Evolutionary conservation across 1,139 yeast species (phyloP).

Genomic region (Protomyces inundatus): DNA sequence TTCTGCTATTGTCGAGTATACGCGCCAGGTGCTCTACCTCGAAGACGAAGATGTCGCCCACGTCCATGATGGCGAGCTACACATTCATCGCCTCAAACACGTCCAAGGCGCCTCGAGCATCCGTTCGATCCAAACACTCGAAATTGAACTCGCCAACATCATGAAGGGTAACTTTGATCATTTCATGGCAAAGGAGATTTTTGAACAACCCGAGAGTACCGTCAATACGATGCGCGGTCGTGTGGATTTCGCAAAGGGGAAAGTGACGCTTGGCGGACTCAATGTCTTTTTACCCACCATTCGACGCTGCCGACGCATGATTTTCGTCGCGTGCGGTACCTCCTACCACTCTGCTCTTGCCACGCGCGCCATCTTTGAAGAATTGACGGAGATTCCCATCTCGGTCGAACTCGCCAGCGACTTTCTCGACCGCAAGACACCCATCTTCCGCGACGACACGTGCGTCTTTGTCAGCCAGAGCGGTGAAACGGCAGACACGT

Average conservation of each 20-base stretch:
- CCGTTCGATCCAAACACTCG: conserved; percentile 92
- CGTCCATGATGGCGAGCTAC: conserved; percentile 95
- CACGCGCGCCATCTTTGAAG: conserved; percentile 93
- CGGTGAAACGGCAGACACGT: conserved; percentile 99
- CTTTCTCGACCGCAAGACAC: conserved; percentile 89
- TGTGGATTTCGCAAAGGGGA: conserved; percentile 76
- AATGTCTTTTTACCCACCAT: conserved; percentile 78
- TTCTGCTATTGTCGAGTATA: conserved; percentile 94
- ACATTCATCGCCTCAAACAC: conserved; percentile 92
- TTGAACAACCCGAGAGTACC: conserved; percentile 97
- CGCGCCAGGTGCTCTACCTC: conserved; percentile 89
- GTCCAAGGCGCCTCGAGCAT: conserved; percentile 87
- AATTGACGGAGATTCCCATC: conserved; percentile 92
- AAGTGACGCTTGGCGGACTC: conserved; percentile 84
- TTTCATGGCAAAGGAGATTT: conserved; percentile 98
- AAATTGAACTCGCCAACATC: conserved; percentile 93
- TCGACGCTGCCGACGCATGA: conserved; percentile 89
- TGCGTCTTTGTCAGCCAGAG: conserved; percentile 97
- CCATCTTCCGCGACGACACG: conserved; percentile 96
- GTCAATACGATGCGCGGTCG: conserved; percentile 99
- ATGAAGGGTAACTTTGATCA: conserved; percentile 97
- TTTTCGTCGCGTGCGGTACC: conserved; percentile 99
- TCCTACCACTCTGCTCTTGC: conserved; percentile 98
- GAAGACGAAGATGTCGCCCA: conserved; percentile 99
- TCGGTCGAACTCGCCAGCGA: conserved; percentile 96